Base-by-base conservation (phyloP, 2,329 filamentous ascomycete genomes). In the Rutstroemia sp. region DNA sequence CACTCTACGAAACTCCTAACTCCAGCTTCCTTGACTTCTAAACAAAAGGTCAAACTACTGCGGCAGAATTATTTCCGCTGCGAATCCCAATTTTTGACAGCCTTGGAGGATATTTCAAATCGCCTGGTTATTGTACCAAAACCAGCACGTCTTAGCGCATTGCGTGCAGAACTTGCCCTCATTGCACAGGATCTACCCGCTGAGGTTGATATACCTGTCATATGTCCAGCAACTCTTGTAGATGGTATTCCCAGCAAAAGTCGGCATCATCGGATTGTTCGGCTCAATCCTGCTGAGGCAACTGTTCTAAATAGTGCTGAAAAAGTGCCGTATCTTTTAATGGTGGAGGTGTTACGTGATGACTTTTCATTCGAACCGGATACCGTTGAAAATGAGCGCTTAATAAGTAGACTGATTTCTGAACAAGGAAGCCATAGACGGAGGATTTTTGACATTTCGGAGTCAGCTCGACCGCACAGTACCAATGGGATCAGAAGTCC, bases 281-380 rank as follows among this genome's bases (percentile, higher is more conserved):
- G 89, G 39, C 77, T 94, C 50, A 94, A 92, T 66, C 89, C 89
- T 6, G 87, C 88, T 1, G 89, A 94, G 71, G 86, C 89, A 5
- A 92, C 89, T 0, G 89, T 92, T 54, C 73, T 94, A 51, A 94
- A 94, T 71, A 94, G 89, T 68, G 89, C 89, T 4, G 88, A 94
- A 69, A 88, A 91, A 68, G 89, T 94, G 46, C 89, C 89, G 1
- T 94, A 91, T 71, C 72, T 94, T 50, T 77, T 94, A 27, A 92
- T 94, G 88, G 82, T 92, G 2, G 89, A 94, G 68, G 84, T 94
- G 21, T 73, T 94, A 48, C 77, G 86, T 23, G 88, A 92, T 62
- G 89, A 94, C 65, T 92, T 94, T 67, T 85, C 86, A 37, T 94
- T 94, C 64, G 85, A 92, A 63, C 87, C 88, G 0, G 82, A 87